These are phyloP conservation scores for Immersiporthe knoxdaviesiana DNA, from an alignment of 2,329 filamentous ascomycete genomes.

Conservation along the genomic window DNA sequence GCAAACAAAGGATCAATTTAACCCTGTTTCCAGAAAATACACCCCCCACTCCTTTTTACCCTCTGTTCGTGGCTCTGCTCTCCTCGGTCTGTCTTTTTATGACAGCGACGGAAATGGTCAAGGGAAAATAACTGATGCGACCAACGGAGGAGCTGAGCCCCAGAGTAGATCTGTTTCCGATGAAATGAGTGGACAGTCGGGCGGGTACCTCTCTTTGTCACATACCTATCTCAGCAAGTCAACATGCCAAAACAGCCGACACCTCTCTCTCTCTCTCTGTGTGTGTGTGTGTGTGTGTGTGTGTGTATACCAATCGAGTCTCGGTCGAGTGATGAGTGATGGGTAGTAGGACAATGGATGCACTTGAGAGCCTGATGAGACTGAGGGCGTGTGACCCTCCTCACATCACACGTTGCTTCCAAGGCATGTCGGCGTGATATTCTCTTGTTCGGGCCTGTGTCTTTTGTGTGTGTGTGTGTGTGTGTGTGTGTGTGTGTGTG, in stretches of 20 bases:
- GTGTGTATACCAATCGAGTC: background rate
- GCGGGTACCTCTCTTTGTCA: background rate
- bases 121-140: background rate
- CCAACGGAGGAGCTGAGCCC: background rate
- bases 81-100: background rate
- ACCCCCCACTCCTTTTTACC: background rate
- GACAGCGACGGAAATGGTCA: background rate
- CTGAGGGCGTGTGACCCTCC: background rate
- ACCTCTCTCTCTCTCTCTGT: background rate
- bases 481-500: background rate
- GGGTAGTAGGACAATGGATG: background rate
- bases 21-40: background rate
- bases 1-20: background rate
- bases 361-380: background rate
- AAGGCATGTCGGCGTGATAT: background rate
- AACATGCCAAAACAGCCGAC: background rate
- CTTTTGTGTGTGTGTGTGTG: background rate
- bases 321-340: background rate
- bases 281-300: no score
- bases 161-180: background rate
- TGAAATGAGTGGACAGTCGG: background rate
- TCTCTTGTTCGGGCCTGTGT: background rate
- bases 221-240: background rate
- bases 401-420: slow-evolving; percentile 4
- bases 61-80: background rate